phyloP scores from a whole-genome alignment of 108 stramenopile species.

The Stephanodiscus minutulus region DNA sequence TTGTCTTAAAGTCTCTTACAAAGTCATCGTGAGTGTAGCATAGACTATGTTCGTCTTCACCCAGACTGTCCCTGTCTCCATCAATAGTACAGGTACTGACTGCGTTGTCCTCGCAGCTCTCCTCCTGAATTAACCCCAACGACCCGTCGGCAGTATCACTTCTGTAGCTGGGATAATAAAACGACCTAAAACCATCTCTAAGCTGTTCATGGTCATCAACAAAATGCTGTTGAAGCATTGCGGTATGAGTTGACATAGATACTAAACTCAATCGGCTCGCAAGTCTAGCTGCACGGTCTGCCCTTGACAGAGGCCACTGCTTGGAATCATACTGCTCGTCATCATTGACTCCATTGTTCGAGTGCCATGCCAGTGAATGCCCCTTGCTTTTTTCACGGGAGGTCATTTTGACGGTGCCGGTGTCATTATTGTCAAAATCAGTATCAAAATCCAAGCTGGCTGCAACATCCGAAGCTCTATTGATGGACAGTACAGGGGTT shows the following conservation, averaged over 20 bases:
- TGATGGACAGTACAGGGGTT: background rate
- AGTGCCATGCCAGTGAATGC: constrained; percentile 17
- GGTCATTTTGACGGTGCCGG: constrained; percentile 10
- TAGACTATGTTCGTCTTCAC: background rate
- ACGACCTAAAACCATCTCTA: background rate
- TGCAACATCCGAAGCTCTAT: background rate
- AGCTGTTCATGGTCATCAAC: background rate
- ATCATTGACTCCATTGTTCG: constrained; percentile 17
- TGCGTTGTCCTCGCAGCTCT: background rate
- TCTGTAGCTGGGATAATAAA: background rate
- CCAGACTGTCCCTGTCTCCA: background rate
- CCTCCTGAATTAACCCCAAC: constrained; percentile 1
- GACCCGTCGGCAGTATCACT: background rate
- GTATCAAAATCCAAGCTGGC: background rate
- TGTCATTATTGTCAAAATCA: background rate
- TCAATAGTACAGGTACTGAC: background rate
- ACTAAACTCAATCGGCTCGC: constrained; percentile 6
- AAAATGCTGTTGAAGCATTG: constrained; percentile 5
- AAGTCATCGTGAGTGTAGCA: background rate
- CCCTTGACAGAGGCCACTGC: background rate
- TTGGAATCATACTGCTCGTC: constrained; percentile 14
- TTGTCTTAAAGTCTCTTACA: background rate
- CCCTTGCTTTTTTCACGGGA: constrained; percentile 12
- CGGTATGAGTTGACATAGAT: background rate
- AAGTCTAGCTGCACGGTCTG: background rate